Conservation (phyloP, 306 rosid species). For the Rubus parviflorus region DNA sequence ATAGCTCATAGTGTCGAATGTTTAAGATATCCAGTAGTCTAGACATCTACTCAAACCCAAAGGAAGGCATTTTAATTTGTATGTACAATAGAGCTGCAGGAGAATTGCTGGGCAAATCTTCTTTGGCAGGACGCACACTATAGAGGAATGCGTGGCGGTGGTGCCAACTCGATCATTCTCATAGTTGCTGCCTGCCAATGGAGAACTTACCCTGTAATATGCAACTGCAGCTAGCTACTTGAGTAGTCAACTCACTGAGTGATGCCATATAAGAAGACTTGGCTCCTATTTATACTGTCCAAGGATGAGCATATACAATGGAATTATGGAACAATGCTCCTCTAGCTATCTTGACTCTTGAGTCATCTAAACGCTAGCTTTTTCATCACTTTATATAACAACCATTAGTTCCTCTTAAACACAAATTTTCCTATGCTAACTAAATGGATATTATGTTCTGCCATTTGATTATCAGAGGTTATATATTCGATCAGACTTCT, state of each 20-base stretch:
- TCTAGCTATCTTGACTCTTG: neutral
- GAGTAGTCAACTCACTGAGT: neutral
- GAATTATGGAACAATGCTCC: constrained; percentile 6
- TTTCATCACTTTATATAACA: neutral
- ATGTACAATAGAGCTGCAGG: constrained; percentile 7
- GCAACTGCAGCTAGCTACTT: neutral
- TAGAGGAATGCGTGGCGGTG: neutral
- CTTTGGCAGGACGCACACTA: constrained; percentile 33
- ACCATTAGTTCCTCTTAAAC: neutral
- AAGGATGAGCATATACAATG: constrained; percentile 1
- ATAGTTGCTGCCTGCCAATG: constrained; percentile 15
- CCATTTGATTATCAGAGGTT: neutral
- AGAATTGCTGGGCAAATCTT: constrained; percentile 41
- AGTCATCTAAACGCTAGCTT: neutral
- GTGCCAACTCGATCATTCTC: constrained; percentile 1
- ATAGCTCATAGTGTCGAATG: neutral
- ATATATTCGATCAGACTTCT: neutral
- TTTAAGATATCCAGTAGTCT: neutral
- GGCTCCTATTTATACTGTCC: neutral
- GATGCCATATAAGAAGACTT: neutral
- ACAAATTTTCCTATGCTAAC: neutral
- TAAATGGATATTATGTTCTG: neutral
- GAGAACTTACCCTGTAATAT: constrained; percentile 14
- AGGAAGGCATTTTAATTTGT: neutral
- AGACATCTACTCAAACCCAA: neutral